Conservation (phyloP, 2,329 filamentous ascomycete genomes). For the Xylaria polymorpha region DNA sequence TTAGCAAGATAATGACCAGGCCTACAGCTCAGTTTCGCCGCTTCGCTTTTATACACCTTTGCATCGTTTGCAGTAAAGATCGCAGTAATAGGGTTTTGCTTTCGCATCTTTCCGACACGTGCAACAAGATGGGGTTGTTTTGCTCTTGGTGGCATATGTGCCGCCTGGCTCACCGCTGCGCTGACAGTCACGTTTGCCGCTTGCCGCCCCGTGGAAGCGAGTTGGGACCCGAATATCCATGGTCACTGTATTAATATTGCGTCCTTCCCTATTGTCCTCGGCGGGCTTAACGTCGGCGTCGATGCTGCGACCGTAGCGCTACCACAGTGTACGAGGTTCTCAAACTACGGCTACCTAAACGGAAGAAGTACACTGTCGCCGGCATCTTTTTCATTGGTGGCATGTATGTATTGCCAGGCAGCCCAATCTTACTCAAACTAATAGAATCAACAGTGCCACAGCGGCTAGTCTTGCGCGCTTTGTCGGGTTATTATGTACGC, state of each 20-base stretch:
- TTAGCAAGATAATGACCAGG: not conserved
- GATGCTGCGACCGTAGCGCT: not conserved
- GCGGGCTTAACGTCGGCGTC: not conserved
- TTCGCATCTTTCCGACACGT: conserved; percentile 6
- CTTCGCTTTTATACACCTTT: not conserved
- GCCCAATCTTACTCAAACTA: not conserved
- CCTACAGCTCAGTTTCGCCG: not conserved
- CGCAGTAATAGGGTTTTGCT: not conserved
- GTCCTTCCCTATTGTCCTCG: not conserved
- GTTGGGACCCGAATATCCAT: not conserved
- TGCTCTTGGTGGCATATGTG: not conserved
- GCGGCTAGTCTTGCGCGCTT: conserved; percentile 3
- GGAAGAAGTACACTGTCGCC: not conserved
- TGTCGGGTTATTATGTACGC: not conserved
- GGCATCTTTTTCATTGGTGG: not conserved
- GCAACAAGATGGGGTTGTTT: conserved; percentile 2
- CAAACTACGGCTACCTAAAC: not conserved
- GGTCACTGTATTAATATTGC: not conserved
- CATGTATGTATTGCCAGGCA: conserved; percentile 1
- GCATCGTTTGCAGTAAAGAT: not conserved
- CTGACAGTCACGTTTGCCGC: not conserved
- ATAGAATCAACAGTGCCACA: not conserved
- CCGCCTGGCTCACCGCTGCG: not conserved
- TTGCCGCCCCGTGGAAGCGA: not conserved
- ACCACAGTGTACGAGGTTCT: not conserved